Percentiles rank a stretch among this genome's conserved stretches.
Evolutionary conservation across 805 yeast genomes (phyloP).

Genomic region (Wickerhamiella dianesei): DNA sequence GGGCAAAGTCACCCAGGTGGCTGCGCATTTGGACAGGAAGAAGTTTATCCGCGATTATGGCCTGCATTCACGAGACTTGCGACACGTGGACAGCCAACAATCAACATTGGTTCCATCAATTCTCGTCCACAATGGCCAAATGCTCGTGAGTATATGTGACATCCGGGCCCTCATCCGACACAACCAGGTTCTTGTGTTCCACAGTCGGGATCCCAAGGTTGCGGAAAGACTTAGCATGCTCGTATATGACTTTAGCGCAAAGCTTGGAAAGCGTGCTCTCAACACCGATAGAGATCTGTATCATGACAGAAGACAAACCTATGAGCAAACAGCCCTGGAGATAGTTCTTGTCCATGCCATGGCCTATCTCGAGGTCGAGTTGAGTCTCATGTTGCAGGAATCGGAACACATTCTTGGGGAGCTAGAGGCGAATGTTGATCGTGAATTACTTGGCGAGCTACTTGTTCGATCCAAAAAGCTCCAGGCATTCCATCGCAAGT

Average conservation of each 20-base stretch:
- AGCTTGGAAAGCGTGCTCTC: conserved; percentile 33
- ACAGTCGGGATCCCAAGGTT: conserved; percentile 34
- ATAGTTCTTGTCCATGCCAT: conserved; percentile 69
- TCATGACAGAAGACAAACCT: conserved; percentile 34
- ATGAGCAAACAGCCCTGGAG: conserved; percentile 75
- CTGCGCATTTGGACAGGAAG: conserved; percentile 42
- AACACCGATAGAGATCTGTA: conserved; percentile 1
- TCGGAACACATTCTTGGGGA: conserved; percentile 56
- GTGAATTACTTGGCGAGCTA: conserved; percentile 59
- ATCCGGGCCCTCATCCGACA: conserved; percentile 47
- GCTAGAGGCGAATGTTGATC: conserved; percentile 65
- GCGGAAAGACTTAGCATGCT: conserved; percentile 61
- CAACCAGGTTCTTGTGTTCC: conserved; percentile 49
- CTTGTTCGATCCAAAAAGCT: conserved; percentile 60
- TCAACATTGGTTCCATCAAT: conserved; percentile 53
- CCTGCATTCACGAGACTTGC: conserved; percentile 70
- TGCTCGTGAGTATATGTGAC: conserved; percentile 47
- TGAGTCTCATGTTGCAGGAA: conserved; percentile 40
- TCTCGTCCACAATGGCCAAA: conserved; percentile 43
- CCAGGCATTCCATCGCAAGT: conserved; percentile 60
- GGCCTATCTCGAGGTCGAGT: conserved; percentile 64
- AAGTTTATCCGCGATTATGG: conserved; percentile 49
- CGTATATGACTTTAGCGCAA: conserved; percentile 72
- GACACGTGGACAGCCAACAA: conserved; percentile 52
- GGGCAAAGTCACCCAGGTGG: conserved; percentile 48